Evolutionary conservation across 768 basidiomycete genomes (phyloP).

Genomic region (Agaricus blazei): DNA sequence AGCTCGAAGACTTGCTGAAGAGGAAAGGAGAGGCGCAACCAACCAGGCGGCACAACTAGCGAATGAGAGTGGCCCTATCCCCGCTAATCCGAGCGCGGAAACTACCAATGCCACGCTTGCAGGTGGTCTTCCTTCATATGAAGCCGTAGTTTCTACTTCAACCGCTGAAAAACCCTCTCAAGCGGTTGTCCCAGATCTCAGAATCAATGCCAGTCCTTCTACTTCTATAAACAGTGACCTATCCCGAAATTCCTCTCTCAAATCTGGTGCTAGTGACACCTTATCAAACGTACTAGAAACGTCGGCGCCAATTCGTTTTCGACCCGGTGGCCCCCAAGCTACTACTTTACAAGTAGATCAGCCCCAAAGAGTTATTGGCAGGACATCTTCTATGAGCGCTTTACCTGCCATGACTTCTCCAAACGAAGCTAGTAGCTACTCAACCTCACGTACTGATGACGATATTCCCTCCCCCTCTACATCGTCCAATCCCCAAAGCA

Average conservation of each 20-base stretch:
- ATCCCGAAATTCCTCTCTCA: slow-evolving; percentile 1
- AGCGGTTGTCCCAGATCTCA: not conserved
- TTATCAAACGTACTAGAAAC: not conserved
- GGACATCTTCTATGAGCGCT: slow-evolving; percentile 8
- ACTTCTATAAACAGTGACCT: not conserved
- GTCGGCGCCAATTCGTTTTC: not conserved
- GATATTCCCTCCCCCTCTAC: not conserved
- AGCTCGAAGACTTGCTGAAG: slow-evolving; percentile 36
- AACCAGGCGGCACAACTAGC: slow-evolving; percentile 31
- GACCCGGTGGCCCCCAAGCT: not conserved
- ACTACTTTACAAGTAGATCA: not conserved
- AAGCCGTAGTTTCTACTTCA: not conserved
- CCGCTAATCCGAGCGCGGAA: not conserved
- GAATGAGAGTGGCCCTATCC: slow-evolving; percentile 16
- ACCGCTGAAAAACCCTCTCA: not conserved
- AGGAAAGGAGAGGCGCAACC: slow-evolving; percentile 33
- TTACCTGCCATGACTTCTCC: not conserved
- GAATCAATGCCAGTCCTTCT: not conserved
- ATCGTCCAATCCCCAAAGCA: not conserved
- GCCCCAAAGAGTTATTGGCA: slow-evolving; percentile 6
- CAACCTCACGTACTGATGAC: not conserved
- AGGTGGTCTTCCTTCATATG: slow-evolving; percentile 4
- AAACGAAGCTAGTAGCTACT: not conserved
- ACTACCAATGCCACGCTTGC: not conserved
- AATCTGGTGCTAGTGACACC: not conserved